Percentiles rank a stretch among this genome's conserved stretches.
Conservation (phyloP, 2,329 filamentous ascomycete genomes). For the Xylaria sp. region DNA sequence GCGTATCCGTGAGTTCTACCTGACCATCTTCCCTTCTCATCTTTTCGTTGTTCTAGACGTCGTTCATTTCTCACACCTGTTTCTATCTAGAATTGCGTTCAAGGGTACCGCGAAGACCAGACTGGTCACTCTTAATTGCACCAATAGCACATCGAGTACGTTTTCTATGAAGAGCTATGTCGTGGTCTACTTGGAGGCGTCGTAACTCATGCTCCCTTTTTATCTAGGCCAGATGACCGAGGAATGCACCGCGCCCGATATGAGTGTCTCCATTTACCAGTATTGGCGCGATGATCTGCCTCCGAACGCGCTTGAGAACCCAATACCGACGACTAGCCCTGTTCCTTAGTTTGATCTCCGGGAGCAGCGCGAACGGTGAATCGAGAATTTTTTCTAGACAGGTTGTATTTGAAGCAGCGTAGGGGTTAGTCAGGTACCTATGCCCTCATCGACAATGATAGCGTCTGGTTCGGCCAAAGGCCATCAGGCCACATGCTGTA, state of each 20-base stretch:
- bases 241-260: conserved; percentile 21
- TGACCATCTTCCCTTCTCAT: no score
- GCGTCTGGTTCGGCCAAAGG: background rate
- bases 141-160: conserved; percentile 4
- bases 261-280: conserved; percentile 15
- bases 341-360: background rate
- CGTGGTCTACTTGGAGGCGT: no score
- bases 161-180: background rate
- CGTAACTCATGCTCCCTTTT: background rate
- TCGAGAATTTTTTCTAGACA: no score
- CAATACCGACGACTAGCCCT: conserved; percentile 1
- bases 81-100: conserved; percentile 18
- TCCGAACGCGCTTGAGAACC: conserved; percentile 20
- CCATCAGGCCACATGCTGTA: background rate
- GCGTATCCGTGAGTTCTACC: conserved; percentile 21
- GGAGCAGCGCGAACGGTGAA: no score
- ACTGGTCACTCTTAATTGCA: conserved; percentile 18
- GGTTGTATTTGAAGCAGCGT: background rate
- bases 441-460: background rate
- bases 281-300: conserved; percentile 26
- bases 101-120: conserved; percentile 22
- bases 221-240: conserved; percentile 8
- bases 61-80: background rate
- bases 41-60: background rate
- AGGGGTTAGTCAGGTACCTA: background rate